Conservation (phyloP, 129 eudicot species). For the Calendula officinalis region DNA sequence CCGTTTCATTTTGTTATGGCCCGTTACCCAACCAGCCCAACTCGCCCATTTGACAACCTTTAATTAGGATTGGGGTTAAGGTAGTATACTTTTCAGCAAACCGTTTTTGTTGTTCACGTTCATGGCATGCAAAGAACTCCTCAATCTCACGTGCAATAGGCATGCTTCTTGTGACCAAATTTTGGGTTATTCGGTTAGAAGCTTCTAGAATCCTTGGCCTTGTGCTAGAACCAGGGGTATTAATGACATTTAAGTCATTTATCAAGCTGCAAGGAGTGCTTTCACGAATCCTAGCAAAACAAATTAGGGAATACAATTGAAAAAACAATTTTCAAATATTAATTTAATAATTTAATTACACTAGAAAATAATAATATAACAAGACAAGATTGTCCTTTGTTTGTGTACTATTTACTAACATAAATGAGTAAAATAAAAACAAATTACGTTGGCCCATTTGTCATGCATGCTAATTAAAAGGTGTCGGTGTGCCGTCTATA, state of each 20-base stretch:
- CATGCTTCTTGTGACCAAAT: conserved; percentile 36
- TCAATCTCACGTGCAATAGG: conserved; percentile 73
- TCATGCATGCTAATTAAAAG: conserved; percentile 15
- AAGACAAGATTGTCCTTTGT: conserved; percentile 17
- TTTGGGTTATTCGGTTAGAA: conserved; percentile 36
- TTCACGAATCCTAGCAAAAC: conserved; percentile 53
- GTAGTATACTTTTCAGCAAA: conserved; percentile 68
- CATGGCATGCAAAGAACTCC: conserved; percentile 63
- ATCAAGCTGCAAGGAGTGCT: conserved; percentile 85
- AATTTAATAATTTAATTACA: not conserved
- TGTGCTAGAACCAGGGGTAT: conserved; percentile 68
- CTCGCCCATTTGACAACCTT: not conserved
- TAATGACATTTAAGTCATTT: conserved; percentile 39
- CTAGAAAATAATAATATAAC: conserved; percentile 4
- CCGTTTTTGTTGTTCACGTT: conserved; percentile 61
- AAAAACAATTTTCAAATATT: not conserved
- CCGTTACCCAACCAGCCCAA: not conserved
- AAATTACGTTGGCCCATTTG: conserved; percentile 17
- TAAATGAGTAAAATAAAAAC: conserved; percentile 7
- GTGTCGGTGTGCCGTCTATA: conserved; percentile 1
- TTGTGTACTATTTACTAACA: conserved; percentile 27
- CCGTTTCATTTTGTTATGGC: not conserved
- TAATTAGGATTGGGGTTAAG: not conserved
- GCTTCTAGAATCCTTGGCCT: conserved; percentile 36
- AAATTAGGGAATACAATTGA: not conserved